phyloP scores from a whole-genome alignment of 163 green algal species.

The Prototheca cutis region DNA sequence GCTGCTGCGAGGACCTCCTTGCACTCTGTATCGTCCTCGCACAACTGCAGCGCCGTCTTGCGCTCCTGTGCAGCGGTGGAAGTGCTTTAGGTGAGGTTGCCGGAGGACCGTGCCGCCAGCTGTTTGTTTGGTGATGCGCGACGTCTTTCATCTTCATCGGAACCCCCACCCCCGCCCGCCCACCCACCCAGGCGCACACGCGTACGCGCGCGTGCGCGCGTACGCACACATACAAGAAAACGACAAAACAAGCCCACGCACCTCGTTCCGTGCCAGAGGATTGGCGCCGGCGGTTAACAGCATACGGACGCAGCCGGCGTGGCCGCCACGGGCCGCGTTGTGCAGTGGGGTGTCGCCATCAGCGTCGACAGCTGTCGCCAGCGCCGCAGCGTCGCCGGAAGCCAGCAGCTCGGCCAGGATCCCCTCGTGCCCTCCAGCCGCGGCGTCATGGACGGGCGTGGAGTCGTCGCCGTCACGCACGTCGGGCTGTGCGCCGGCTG shows the following conservation, averaged over 20 bases:
- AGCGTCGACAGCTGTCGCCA: constrained; percentile 18
- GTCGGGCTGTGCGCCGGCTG: constrained; percentile 21
- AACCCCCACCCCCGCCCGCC: too few species aligned
- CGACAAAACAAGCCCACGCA: neutral
- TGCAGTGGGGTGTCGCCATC: constrained; percentile 68
- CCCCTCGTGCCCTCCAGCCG: constrained; percentile 37
- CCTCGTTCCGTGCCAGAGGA: constrained; percentile 8
- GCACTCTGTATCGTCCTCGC: too few species aligned
- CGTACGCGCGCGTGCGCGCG: too few species aligned
- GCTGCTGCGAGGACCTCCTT: too few species aligned
- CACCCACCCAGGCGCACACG: neutral
- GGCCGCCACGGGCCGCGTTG: constrained; percentile 45
- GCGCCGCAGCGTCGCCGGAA: neutral
- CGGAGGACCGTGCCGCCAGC: too few species aligned
- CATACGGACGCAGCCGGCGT: constrained; percentile 26
- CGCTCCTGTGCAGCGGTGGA: too few species aligned
- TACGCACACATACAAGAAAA: too few species aligned
- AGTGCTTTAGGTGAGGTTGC: too few species aligned
- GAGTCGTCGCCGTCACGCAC: constrained; percentile 27
- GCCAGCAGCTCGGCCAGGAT: constrained; percentile 39
- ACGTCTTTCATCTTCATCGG: too few species aligned
- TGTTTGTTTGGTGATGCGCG: too few species aligned
- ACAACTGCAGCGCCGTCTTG: too few species aligned
- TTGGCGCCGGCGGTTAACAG: constrained; percentile 40
- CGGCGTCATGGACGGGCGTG: constrained; percentile 59